Percentiles rank a stretch among this genome's conserved stretches.
phyloP scores from a whole-genome alignment of 305 asterid species.

The Fraxinus albicans region DNA sequence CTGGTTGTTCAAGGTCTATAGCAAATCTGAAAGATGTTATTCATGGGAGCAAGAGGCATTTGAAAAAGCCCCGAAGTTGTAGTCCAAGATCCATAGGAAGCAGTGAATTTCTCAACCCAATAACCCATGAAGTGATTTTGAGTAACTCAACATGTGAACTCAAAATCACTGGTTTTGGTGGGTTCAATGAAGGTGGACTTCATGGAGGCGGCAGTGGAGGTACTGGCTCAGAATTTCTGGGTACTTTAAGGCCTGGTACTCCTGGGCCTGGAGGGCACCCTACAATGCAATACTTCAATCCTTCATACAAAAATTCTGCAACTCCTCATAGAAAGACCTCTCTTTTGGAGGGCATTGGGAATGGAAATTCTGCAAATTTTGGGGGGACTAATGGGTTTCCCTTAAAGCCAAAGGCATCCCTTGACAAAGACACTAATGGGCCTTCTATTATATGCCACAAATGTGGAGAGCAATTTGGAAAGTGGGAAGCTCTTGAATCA shows the following conservation, averaged over 20 bases:
- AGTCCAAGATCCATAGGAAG: slow-evolving; percentile 90
- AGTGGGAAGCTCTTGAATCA: slow-evolving; percentile 77
- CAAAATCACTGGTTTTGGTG: slow-evolving; percentile 61
- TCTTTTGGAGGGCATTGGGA: slow-evolving; percentile 29
- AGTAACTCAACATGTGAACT: slow-evolving; percentile 70
- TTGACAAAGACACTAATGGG: slow-evolving; percentile 41
- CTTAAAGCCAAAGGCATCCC: slow-evolving; percentile 39
- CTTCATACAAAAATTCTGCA: slow-evolving; percentile 42
- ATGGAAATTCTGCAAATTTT: slow-evolving; percentile 6
- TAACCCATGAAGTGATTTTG: slow-evolving; percentile 71
- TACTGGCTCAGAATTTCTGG: slow-evolving; percentile 45
- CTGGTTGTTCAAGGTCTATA: slow-evolving; percentile 74
- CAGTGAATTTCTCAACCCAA: slow-evolving; percentile 79
- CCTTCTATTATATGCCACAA: slow-evolving; percentile 51
- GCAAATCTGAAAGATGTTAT: slow-evolving; percentile 65
- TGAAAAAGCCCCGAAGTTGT: slow-evolving; percentile 56
- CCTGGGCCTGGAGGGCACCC: slow-evolving; percentile 78
- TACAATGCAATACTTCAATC: slow-evolving; percentile 57
- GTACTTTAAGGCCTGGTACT: slow-evolving; percentile 76
- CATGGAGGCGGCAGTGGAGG: slow-evolving; percentile 6
- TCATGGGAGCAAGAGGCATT: slow-evolving; percentile 79
- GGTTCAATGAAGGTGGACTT: slow-evolving; percentile 36
- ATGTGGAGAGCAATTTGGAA: slow-evolving; percentile 79
- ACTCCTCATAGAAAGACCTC: slow-evolving; percentile 56
- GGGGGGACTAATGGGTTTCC: slow-evolving; percentile 26